These are phyloP conservation scores for Verticillium klebahnii DNA, from an alignment of 2,329 filamentous ascomycete genomes.

Conservation along the genomic window DNA sequence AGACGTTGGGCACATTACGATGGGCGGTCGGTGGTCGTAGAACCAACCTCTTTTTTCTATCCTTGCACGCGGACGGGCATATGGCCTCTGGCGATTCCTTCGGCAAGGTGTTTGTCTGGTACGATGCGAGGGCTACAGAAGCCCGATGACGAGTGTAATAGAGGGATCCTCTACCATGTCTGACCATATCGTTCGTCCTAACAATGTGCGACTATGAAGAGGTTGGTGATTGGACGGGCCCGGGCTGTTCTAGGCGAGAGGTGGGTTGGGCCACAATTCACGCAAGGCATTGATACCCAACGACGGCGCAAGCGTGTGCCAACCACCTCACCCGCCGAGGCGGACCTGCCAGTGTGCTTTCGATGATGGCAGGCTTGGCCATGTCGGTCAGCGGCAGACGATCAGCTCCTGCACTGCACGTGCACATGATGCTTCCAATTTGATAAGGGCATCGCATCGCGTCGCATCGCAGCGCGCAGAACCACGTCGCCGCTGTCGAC, in stretches of 20 bases:
- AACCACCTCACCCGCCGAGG: conserved; percentile 3
- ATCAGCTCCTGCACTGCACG: not conserved
- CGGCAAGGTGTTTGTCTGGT: not conserved
- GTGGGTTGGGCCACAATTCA: conserved; percentile 31
- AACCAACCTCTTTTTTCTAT: not conserved
- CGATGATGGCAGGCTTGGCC: not conserved
- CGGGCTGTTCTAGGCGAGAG: conserved; percentile 1
- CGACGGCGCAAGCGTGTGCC: conserved; percentile 9
- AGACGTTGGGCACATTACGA: not conserved
- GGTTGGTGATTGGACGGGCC: conserved; percentile 8
- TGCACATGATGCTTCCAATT: not conserved
- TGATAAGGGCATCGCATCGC: not conserved
- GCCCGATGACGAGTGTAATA: not conserved
- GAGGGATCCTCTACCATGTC: not conserved
- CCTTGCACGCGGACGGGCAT: not conserved
- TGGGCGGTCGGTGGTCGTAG: not conserved
- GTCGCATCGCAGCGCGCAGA: not conserved
- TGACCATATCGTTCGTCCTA: not conserved
- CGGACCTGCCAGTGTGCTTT: not conserved
- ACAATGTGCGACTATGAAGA: conserved; percentile 8
- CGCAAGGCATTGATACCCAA: conserved; percentile 34
- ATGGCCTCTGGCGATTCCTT: not conserved
- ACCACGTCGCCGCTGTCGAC: not conserved
- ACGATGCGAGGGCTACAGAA: not conserved
- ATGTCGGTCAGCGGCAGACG: not conserved